phyloP scores from a whole-genome alignment of 768 basidiomycete species.

The Mycena galericulata region DNA sequence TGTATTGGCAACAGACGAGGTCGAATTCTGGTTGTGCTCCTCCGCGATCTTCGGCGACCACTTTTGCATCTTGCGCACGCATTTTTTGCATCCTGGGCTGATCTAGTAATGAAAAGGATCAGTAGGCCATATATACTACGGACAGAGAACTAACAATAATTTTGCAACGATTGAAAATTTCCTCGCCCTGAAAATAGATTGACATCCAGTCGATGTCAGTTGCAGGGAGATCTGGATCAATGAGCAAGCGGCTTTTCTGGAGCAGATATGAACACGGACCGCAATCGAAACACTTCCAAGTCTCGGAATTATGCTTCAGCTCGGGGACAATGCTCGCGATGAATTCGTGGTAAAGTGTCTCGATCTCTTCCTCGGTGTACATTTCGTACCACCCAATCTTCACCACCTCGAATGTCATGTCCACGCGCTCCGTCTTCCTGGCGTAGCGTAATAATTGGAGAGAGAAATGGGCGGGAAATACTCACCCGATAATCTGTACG shows the following conservation, averaged over 20 bases:
- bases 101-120: not conserved
- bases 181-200: not conserved
- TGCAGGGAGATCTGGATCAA: not conserved
- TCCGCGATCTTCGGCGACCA: not conserved
- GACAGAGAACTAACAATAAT: not conserved
- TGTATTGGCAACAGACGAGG: not conserved
- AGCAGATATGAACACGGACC: not conserved
- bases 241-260: not conserved
- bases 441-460: too few species aligned
- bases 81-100: not conserved
- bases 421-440: not conserved
- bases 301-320: slow-evolving; percentile 10
- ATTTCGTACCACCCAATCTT: slow-evolving; percentile 6
- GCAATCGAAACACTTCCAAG: slow-evolving; percentile 1
- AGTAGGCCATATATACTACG: not conserved
- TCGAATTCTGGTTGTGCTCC: not conserved
- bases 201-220: slow-evolving; percentile 1
- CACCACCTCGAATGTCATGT: not conserved
- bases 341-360: not conserved
- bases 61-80: not conserved
- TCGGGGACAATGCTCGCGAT: slow-evolving; percentile 12
- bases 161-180: not conserved
- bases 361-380: not conserved
- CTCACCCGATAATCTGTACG: too few species aligned
- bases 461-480: too few species aligned